A percentile compares a stretch with the other conserved stretches of the same genome.
phyloP scores from a whole-genome alignment of 2,329 filamentous ascomycete genomes.

The Fusarium subtropicale region DNA sequence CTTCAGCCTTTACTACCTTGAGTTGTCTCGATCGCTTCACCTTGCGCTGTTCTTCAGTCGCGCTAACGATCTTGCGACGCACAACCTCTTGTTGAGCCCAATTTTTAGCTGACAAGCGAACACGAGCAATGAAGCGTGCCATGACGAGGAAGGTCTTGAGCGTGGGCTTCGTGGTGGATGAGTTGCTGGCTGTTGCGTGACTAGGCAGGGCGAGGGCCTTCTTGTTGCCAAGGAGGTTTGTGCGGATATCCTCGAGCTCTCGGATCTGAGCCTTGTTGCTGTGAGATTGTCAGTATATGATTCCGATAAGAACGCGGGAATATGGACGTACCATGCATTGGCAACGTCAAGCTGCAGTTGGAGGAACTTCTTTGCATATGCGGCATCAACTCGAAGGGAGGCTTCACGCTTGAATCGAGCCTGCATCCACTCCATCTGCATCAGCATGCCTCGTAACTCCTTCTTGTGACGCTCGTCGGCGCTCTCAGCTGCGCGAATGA shows the following conservation, averaged over 20 bases:
- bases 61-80: conserved; percentile 61
- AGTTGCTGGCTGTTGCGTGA: conserved; percentile 30
- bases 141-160: conserved; percentile 60
- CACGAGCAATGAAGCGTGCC: conserved; percentile 65
- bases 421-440: conserved; percentile 92
- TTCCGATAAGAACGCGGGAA: not conserved
- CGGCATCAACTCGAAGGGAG: conserved; percentile 80
- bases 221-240: conserved; percentile 55
- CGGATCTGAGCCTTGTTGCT: conserved; percentile 94
- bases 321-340: conserved; percentile 82
- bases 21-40: conserved; percentile 57
- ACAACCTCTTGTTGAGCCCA: conserved; percentile 66
- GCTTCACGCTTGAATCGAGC: conserved; percentile 84
- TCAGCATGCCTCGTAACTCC: conserved; percentile 83
- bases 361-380: conserved; percentile 89
- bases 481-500: conserved; percentile 67
- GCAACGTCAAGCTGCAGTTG: conserved; percentile 83
- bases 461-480: conserved; percentile 77
- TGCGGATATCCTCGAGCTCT: conserved; percentile 83
- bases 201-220: conserved; percentile 51
- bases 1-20: conserved; percentile 56
- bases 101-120: conserved; percentile 59
- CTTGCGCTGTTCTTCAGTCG: conserved; percentile 60
- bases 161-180: conserved; percentile 38
- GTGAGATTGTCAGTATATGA: conserved; percentile 38